Base-by-base conservation (phyloP, 2,329 filamentous ascomycete genomes). In the Aspergillus neotritici region DNA sequence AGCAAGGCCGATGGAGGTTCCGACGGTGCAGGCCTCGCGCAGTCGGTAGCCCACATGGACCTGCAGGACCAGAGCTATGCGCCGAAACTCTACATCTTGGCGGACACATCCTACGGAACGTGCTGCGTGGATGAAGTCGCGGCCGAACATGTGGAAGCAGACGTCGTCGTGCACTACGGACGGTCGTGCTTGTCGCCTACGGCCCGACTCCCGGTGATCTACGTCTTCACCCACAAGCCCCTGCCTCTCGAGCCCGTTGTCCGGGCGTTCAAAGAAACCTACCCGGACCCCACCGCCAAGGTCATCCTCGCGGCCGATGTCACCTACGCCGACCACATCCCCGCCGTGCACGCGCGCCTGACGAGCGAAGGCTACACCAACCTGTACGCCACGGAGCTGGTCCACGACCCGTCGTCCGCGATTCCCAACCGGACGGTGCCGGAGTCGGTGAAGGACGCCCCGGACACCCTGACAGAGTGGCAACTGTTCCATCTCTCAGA, bases 111-210 rank as follows among this genome's bases (percentile, higher is more conserved):
- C 2, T 98, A 97, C 67, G 94, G 93, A 47, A 84, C 91, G 0
- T 98, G 93, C 69, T 98, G 93, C 60, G 90, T 97, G 13, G 93
- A 98, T 60, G 93, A 98, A 69, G 84, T 97, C 32, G 93, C 93
- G 0, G 93, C 93, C 2, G 90, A 98, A 64, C 93, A 98, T 63
- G 85, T 88, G 12, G 78, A 88, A 57, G 90, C 93, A 5, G 85
- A 97, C 49, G 87, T 89, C 0, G 86, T 97, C 1, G 84, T 98
- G 11, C 93, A 98, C 64, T 98, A 97, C 57, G 93, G 93, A 3
- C 78, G 93, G 40, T 85, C 91, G 0, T 98, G 93, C 61, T 74
- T 98, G 16, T 96, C 89, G 6, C 91, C 91, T 1, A 94, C 91
- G 0, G 86, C 86, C 9, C 76, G 89, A 43, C 69, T 97, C 40